Conservation (phyloP, 169 alveolate genomes). For the Babesia divergens region DNA sequence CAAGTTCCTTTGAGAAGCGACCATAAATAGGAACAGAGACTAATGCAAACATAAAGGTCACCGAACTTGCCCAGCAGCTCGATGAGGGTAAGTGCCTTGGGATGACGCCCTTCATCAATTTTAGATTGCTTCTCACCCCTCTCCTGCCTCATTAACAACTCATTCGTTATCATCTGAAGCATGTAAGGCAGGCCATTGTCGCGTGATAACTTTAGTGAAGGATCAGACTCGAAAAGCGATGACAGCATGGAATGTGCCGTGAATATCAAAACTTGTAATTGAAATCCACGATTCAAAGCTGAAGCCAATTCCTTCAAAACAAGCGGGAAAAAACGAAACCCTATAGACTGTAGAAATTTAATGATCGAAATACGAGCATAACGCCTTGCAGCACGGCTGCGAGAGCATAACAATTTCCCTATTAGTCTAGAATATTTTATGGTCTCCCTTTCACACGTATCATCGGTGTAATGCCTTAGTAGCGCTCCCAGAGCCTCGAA, state of each 20-base stretch:
- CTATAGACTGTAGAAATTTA: constrained; percentile 27
- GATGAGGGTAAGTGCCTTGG: constrained; percentile 26
- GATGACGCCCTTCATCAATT: constrained; percentile 45
- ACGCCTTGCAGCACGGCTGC: constrained; percentile 36
- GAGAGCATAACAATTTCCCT: constrained; percentile 18
- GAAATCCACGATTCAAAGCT: constrained; percentile 35
- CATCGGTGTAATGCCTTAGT: constrained; percentile 18
- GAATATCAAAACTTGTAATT: constrained; percentile 39
- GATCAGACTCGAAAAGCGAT: not conserved
- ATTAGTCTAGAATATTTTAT: constrained; percentile 34
- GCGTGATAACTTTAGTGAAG: not conserved
- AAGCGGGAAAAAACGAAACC: constrained; percentile 3
- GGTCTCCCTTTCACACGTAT: constrained; percentile 5
- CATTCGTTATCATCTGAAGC: constrained; percentile 36
- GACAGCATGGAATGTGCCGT: constrained; percentile 42
- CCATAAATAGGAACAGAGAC: constrained; percentile 6
- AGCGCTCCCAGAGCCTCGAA: constrained; percentile 41
- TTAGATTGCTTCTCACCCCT: constrained; percentile 37
- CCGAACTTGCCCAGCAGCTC: constrained; percentile 30
- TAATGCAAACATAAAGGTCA: constrained; percentile 17
- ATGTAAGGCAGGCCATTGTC: not conserved
- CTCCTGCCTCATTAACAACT: constrained; percentile 27
- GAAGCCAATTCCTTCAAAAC: constrained; percentile 37
- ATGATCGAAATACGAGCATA: constrained; percentile 23
- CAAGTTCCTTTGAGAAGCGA: constrained; percentile 38